Evolutionary conservation across 1,284 basidiomycete species (phyloP).

Genomic region (Sanghuangporus weigelae): DNA sequence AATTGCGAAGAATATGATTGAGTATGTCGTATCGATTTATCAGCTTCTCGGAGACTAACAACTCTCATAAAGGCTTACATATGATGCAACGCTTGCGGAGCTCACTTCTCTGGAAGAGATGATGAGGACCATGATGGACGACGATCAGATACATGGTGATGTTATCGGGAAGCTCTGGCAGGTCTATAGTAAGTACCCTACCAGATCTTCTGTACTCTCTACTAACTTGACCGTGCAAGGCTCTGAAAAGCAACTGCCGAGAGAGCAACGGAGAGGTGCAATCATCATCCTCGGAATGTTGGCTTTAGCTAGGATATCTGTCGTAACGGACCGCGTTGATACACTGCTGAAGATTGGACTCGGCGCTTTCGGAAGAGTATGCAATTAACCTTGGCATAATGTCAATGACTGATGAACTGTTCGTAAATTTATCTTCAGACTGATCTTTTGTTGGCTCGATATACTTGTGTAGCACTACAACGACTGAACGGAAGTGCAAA

Average conservation of each 20-base stretch:
- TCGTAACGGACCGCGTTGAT: slow-evolving; percentile 88
- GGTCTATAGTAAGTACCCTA: slow-evolving; percentile 75
- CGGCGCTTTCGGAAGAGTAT: slow-evolving; percentile 77
- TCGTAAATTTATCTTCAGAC: slow-evolving; percentile 38
- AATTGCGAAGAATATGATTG: slow-evolving; percentile 98
- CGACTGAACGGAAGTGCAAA: slow-evolving; percentile 92
- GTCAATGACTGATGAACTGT: neutral
- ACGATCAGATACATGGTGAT: slow-evolving; percentile 75
- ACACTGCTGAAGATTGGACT: slow-evolving; percentile 86
- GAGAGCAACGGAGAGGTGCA: slow-evolving; percentile 83
- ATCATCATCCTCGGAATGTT: slow-evolving; percentile 97
- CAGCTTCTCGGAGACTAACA: slow-evolving; percentile 2
- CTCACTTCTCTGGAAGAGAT: slow-evolving; percentile 95
- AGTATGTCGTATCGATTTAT: slow-evolving; percentile 47
- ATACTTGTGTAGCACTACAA: slow-evolving; percentile 91
- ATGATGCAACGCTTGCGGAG: slow-evolving; percentile 90
- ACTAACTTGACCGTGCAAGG: slow-evolving; percentile 36
- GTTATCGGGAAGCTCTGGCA: slow-evolving; percentile 93
- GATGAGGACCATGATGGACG: slow-evolving; percentile 92
- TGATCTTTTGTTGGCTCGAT: slow-evolving; percentile 87
- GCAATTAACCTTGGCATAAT: slow-evolving; percentile 1
- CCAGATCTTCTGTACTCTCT: neutral
- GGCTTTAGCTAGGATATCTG: slow-evolving; percentile 76
- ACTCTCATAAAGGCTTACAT: slow-evolving; percentile 61
- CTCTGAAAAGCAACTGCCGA: slow-evolving; percentile 68